These are phyloP conservation scores for Mucor velutinosus DNA, from an alignment of 371 early-diverging fungal species.

Conservation along the genomic window DNA sequence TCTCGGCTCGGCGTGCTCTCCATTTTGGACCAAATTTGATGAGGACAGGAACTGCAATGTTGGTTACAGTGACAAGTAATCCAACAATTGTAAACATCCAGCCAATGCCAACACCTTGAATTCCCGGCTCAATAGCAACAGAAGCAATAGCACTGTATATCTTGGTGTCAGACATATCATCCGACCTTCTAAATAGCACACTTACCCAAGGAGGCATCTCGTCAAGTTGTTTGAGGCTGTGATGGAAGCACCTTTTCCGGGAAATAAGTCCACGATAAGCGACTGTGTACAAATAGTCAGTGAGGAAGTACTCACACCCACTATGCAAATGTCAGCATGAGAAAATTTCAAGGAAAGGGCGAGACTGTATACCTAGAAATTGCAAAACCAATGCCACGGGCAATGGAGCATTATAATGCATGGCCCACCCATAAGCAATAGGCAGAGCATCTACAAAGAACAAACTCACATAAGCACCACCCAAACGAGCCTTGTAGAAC, in stretches of 20 bases:
- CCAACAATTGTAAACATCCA: constrained; percentile 29
- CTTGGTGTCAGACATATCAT: neutral
- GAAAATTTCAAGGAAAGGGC: neutral
- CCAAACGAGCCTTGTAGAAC: constrained; percentile 29
- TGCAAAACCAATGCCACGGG: constrained; percentile 30
- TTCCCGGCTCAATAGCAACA: constrained; percentile 26
- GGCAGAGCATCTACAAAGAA: constrained; percentile 16
- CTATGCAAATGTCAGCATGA: constrained; percentile 13
- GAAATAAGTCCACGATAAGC: constrained; percentile 38
- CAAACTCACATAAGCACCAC: constrained; percentile 23
- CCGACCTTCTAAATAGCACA: neutral
- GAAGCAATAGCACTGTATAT: constrained; percentile 14
- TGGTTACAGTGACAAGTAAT: constrained; percentile 5
- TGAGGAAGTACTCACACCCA: constrained; percentile 18
- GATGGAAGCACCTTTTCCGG: constrained; percentile 44
- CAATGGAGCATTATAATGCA: constrained; percentile 27
- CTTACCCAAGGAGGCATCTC: constrained; percentile 42
- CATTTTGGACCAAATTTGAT: constrained; percentile 27
- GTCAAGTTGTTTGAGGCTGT: constrained; percentile 42
- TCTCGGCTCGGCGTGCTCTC: constrained; percentile 17
- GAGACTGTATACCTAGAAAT: constrained; percentile 24
- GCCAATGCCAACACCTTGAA: constrained; percentile 25
- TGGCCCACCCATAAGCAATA: constrained; percentile 34
- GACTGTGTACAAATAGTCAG: constrained; percentile 30
- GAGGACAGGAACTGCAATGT: constrained; percentile 14